These are phyloP conservation scores for Pseudogymnoascus sp. DNA, from an alignment of 2,329 filamentous ascomycete genomes.

Conservation along the genomic window DNA sequence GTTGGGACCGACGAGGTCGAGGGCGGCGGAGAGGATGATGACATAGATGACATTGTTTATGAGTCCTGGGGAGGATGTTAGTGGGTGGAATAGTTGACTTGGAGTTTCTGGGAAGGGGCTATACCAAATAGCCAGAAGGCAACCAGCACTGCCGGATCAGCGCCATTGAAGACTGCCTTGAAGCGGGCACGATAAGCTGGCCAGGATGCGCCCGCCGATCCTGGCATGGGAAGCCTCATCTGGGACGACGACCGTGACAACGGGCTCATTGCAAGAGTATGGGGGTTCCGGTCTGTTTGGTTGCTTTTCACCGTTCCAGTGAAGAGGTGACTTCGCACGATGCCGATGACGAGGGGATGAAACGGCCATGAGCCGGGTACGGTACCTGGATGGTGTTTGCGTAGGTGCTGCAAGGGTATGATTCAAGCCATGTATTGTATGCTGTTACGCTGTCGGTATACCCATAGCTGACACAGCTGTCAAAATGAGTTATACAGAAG, in stretches of 20 bases:
- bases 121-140: conserved; percentile 94
- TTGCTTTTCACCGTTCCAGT: conserved; percentile 2
- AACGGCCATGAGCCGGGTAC: conserved; percentile 4
- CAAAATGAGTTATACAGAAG: background rate
- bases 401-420: background rate
- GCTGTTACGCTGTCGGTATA: background rate
- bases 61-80: conserved; percentile 48
- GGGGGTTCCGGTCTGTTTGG: background rate
- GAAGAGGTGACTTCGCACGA: background rate
- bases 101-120: conserved; percentile 14
- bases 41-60: conserved; percentile 99
- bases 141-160: conserved; percentile 60
- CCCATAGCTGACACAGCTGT: background rate
- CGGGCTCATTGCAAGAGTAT: background rate
- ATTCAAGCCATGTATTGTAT: background rate
- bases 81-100: background rate
- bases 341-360: conserved; percentile 1
- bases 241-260: conserved; percentile 11
- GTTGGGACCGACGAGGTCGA: conserved; percentile 81
- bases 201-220: conserved; percentile 58
- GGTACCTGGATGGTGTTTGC: conserved; percentile 2
- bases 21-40: conserved; percentile 87
- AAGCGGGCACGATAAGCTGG: conserved; percentile 61
- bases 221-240: conserved; percentile 46
- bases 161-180: conserved; percentile 51